phyloP scores from a whole-genome alignment of 108 stramenopile genomes.

The Nannochloropsis salina region DNA sequence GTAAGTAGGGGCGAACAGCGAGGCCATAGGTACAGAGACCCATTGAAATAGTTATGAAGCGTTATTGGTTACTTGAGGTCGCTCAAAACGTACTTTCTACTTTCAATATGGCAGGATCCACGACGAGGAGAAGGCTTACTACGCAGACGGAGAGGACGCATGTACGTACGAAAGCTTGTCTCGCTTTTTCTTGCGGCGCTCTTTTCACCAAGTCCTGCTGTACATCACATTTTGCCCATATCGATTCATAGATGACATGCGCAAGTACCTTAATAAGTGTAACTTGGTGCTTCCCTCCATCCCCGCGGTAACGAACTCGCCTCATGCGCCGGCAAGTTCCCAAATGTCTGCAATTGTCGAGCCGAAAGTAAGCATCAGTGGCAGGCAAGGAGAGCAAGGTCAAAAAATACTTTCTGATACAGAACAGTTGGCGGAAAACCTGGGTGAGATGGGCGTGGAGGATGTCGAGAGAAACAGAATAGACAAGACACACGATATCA shows the following conservation, averaged over 20 bases:
- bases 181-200: not conserved
- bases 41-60: not conserved
- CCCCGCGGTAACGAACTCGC: not conserved
- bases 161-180: conserved; percentile 52
- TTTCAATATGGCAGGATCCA: conserved; percentile 52
- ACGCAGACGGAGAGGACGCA: conserved; percentile 98
- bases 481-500: not conserved
- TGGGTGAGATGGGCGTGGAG: not conserved
- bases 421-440: not conserved
- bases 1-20: not conserved
- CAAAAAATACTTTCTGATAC: not conserved
- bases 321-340: not conserved
- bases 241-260: not conserved
- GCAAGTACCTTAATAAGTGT: not conserved
- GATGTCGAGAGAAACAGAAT: not conserved
- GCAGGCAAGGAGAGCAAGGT: not conserved
- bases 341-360: not conserved
- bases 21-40: conserved; percentile 13
- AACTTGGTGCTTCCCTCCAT: not conserved
- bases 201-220: not conserved
- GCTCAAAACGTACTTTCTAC: too few species aligned
- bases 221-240: not conserved
- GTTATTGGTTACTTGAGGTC: not conserved
- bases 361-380: not conserved
- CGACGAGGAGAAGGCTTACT: conserved; percentile 94